Evolutionary conservation across 805 yeast species (phyloP), one percentile per base, ranked within the genome.

Genomic region (Candida qinlingensis): DNA sequence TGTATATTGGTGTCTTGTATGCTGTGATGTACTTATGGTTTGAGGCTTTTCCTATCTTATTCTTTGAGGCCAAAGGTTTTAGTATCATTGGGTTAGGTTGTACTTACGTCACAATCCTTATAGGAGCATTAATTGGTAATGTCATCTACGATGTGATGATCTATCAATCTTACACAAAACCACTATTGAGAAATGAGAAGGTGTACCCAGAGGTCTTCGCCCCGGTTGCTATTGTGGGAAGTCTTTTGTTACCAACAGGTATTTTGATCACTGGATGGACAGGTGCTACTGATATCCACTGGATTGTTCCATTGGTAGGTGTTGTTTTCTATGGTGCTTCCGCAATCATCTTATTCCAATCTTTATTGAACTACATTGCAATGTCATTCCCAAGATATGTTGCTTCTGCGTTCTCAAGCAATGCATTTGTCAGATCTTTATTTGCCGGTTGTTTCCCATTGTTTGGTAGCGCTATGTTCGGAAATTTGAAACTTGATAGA

Each of bases 391-490:
- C 79, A 29, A 61, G 71, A 40, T 76, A 70, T 53, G 80, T 85
- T 9, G 87, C 87, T 4, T 76, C 84, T 8, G 85, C 85, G 3
- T 70, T 83, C 54, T 85, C 89, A 2, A 87, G 80, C 10, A 84
- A 83, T 62, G 78, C 88, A 0, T 72, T 85, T 55, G 64, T 83
- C 60, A 77, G 91, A 64, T 77, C 85, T 2, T 70, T 72, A 0
- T 78, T 80, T 56, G 91, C 85, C 44, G 85, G 83, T 3, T 76
- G 76, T 1, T 80, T 80, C 74, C 87, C 87, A 33, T 68, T 86
- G 44, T 86, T 86, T 62, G 87, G 87, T 0, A 67, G 74, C 7
- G 78, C 74, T 50, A 76, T 86, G 87, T 85, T 84, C 63, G 59
- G 67, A 30, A 75, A 74, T 48, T 71, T 86, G 73, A 70, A 73